Evolutionary conservation across 768 basidiomycete genomes (phyloP).

Genomic region (Mycena filopes): DNA sequence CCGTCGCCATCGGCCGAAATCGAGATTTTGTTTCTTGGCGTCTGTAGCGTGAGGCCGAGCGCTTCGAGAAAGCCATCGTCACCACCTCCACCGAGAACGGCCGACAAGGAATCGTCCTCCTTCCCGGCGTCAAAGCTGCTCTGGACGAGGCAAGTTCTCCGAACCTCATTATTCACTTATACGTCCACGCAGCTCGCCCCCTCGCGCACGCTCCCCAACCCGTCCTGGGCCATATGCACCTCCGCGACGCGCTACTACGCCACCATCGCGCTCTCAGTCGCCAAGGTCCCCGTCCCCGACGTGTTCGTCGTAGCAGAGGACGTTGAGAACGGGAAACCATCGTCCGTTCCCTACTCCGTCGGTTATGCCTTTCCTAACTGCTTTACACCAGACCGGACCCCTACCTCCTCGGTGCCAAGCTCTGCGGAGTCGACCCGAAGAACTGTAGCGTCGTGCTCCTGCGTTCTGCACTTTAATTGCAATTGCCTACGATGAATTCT

Average conservation of each 20-base stretch:
- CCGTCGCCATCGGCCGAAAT: conserved; percentile 17
- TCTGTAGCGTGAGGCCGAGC: conserved; percentile 70
- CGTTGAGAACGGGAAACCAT: conserved; percentile 84
- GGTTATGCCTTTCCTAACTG: conserved; percentile 9
- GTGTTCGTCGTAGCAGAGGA: conserved; percentile 87
- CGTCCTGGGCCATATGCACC: conserved; percentile 90
- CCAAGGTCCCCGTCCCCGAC: conserved; percentile 75
- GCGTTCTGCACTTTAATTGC: not conserved
- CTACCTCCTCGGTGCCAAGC: conserved; percentile 86
- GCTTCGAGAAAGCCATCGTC: conserved; percentile 85
- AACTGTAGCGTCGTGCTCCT: conserved; percentile 59
- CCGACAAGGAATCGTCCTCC: conserved; percentile 68
- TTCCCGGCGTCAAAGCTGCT: conserved; percentile 77
- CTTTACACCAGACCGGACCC: conserved; percentile 76
- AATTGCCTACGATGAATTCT: not conserved
- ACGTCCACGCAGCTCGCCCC: conserved; percentile 46
- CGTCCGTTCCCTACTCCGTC: conserved; percentile 46
- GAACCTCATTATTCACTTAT: no score
- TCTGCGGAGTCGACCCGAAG: conserved; percentile 69
- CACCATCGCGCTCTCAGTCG: conserved; percentile 70
- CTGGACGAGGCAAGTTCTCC: conserved; percentile 62
- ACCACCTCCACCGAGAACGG: conserved; percentile 65
- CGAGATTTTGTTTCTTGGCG: not conserved
- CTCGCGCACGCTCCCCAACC: conserved; percentile 57
- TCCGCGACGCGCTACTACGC: conserved; percentile 86